A percentile compares a stretch with the other conserved stretches of the same genome.
These are phyloP conservation scores for Pyrenophora graminea DNA, from an alignment of 2,329 filamentous ascomycete species.

Conservation along the genomic window DNA sequence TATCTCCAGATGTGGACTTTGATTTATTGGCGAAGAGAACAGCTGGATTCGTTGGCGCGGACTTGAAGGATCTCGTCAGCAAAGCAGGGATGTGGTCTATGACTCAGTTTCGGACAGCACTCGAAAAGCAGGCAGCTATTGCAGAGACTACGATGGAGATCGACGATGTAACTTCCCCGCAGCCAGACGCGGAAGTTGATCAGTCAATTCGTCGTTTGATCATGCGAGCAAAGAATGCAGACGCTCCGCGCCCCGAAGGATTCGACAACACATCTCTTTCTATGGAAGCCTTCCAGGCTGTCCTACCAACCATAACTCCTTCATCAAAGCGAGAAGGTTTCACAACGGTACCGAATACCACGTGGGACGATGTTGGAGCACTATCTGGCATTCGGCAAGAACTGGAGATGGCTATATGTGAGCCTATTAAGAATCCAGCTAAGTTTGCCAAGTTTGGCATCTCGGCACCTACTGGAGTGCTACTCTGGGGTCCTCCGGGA, in stretches of 20 bases:
- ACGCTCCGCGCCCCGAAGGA: conserved; percentile 57
- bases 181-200: conserved; percentile 20
- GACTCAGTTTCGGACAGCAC: conserved; percentile 60
- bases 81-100: conserved; percentile 69
- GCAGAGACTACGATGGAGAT: conserved; percentile 56
- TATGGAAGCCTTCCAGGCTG: conserved; percentile 72
- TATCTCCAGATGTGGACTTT: conserved; percentile 75
- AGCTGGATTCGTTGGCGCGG: conserved; percentile 90
- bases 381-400: conserved; percentile 78
- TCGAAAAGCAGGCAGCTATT: conserved; percentile 49
- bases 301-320: conserved; percentile 75
- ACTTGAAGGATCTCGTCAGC: conserved; percentile 73
- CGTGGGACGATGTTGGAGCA: conserved; percentile 90
- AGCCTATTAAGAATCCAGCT: conserved; percentile 82
- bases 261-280: conserved; percentile 61
- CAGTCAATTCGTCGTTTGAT: conserved; percentile 52
- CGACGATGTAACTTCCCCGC: conserved; percentile 43
- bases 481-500: conserved; percentile 95
- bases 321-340: conserved; percentile 93
- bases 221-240: conserved; percentile 54
- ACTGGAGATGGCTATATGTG: conserved; percentile 82
- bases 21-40: conserved; percentile 76
- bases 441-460: conserved; percentile 78
- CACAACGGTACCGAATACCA: conserved; percentile 88
- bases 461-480: conserved; percentile 78